Evolutionary conservation across 768 basidiomycete species (phyloP).

Genomic region (Naematelia encephala): DNA sequence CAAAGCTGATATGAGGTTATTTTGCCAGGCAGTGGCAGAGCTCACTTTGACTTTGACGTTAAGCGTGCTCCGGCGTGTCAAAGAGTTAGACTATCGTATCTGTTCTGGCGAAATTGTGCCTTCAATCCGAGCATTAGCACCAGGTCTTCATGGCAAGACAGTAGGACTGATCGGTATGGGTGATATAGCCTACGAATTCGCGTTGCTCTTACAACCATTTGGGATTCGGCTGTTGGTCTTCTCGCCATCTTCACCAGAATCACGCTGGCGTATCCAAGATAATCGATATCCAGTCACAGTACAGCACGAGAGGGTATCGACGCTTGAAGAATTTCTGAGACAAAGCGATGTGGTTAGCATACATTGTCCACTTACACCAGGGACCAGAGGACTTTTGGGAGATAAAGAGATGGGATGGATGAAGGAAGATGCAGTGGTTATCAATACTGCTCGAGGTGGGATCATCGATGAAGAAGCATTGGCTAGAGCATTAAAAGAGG

Average conservation of each 20-base stretch:
- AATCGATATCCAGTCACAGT: constrained; percentile 17
- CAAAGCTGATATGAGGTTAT: constrained; percentile 1
- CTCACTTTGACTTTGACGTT: constrained; percentile 35
- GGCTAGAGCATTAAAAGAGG: constrained; percentile 23
- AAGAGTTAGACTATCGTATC: constrained; percentile 32
- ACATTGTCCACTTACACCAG: constrained; percentile 48
- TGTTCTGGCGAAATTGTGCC: constrained; percentile 30
- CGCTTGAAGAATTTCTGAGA: constrained; percentile 42
- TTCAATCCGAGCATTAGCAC: constrained; percentile 32
- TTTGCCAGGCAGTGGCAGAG: constrained; percentile 33
- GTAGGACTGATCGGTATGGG: constrained; percentile 52
- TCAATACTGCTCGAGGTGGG: constrained; percentile 52
- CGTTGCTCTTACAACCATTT: constrained; percentile 47
- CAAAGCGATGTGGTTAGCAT: constrained; percentile 47
- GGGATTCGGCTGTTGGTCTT: constrained; percentile 42
- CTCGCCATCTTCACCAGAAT: constrained; percentile 43
- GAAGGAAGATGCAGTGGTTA: constrained; percentile 38
- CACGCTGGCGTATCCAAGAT: constrained; percentile 27
- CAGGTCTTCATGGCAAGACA: constrained; percentile 44
- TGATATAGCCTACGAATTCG: constrained; percentile 41
- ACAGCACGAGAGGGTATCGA: constrained; percentile 33
- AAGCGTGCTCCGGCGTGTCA: constrained; percentile 31
- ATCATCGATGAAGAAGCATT: constrained; percentile 43
- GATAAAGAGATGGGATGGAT: constrained; percentile 37
- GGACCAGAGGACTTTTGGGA: constrained; percentile 42